Evolutionary conservation across 1,284 basidiomycete genomes (phyloP).

Genomic region (Cutaneotrichosporon cutaneum): DNA sequence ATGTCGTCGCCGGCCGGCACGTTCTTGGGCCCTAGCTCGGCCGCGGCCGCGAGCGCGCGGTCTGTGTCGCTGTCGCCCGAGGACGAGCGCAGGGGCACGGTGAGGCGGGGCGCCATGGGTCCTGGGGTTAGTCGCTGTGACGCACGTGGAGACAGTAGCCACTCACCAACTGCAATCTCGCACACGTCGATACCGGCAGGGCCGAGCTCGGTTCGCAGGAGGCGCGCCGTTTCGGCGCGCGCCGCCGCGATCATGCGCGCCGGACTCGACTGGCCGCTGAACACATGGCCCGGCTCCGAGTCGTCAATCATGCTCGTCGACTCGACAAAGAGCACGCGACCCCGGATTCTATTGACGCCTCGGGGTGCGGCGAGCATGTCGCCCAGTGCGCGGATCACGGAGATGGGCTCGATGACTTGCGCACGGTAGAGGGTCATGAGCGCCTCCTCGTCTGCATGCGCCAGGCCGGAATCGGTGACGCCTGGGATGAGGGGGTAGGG

Average conservation of each 20-base stretch:
- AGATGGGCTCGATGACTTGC: conserved; percentile 42
- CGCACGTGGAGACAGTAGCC: neutral
- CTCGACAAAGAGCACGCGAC: conserved; percentile 47
- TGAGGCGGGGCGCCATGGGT: conserved; percentile 30
- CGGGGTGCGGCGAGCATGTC: conserved; percentile 33
- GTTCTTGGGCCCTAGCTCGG: neutral
- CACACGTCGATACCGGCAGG: conserved; percentile 40
- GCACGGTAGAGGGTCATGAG: conserved; percentile 39
- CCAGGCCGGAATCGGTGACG: conserved; percentile 23
- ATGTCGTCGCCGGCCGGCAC: conserved; percentile 3
- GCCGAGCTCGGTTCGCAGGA: conserved; percentile 36
- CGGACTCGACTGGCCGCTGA: conserved; percentile 14
- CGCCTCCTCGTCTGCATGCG: conserved; percentile 34
- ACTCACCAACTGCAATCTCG: conserved; percentile 47
- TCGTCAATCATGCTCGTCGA: conserved; percentile 27
- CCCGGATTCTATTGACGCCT: conserved; percentile 17
- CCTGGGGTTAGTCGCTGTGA: conserved; percentile 21
- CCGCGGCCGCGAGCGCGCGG: conserved; percentile 10
- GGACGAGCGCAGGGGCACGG: conserved; percentile 24
- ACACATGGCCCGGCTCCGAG: conserved; percentile 6
- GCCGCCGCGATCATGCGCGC: conserved; percentile 33
- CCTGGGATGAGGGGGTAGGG: conserved; percentile 10
- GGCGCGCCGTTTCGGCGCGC: conserved; percentile 31
- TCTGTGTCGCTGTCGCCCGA: conserved; percentile 34
- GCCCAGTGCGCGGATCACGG: conserved; percentile 38